These are phyloP conservation scores for Cornus suecica DNA, from an alignment of 148 eudicot species.

Conservation along the genomic window DNA sequence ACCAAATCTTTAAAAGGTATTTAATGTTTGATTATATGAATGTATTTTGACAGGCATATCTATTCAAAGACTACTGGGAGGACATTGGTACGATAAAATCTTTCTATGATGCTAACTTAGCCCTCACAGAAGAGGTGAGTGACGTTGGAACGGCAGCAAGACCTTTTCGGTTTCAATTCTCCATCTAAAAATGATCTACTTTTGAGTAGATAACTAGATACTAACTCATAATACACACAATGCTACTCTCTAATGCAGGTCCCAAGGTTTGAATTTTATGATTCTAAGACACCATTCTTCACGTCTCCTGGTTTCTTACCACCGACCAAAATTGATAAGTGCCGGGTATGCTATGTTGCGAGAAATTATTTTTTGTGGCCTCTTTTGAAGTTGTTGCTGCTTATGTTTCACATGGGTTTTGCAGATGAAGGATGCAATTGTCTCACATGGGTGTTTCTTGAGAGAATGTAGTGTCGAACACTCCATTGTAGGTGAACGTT, in stretches of 20 bases:
- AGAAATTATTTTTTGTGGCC: not conserved
- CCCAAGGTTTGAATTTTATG: constrained; percentile 80
- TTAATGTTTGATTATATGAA: not conserved
- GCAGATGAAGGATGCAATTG: constrained; percentile 91
- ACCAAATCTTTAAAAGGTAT: not conserved
- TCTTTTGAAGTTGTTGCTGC: not conserved
- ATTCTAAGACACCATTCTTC: constrained; percentile 92
- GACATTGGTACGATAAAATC: constrained; percentile 89
- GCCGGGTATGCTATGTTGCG: constrained; percentile 51
- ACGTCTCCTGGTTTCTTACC: constrained; percentile 93
- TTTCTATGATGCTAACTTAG: constrained; percentile 91
- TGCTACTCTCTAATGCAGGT: constrained; percentile 36
- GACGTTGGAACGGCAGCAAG: not conserved
- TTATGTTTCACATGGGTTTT: constrained; percentile 10
- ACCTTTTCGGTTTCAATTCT: not conserved
- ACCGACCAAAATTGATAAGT: constrained; percentile 83
- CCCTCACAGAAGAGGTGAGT: constrained; percentile 80
- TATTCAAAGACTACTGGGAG: constrained; percentile 97
- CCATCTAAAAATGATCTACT: not conserved
- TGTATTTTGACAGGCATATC: constrained; percentile 60
- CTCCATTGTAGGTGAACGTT: constrained; percentile 92
- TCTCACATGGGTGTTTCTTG: constrained; percentile 96
- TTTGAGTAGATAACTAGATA: not conserved
- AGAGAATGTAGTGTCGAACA: constrained; percentile 75
- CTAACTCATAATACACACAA: not conserved